Percentiles rank a stretch among this genome's conserved stretches.
These are phyloP conservation scores for Dactylellina leptospora DNA, from an alignment of 2,329 filamentous ascomycete genomes.

Conservation along the genomic window DNA sequence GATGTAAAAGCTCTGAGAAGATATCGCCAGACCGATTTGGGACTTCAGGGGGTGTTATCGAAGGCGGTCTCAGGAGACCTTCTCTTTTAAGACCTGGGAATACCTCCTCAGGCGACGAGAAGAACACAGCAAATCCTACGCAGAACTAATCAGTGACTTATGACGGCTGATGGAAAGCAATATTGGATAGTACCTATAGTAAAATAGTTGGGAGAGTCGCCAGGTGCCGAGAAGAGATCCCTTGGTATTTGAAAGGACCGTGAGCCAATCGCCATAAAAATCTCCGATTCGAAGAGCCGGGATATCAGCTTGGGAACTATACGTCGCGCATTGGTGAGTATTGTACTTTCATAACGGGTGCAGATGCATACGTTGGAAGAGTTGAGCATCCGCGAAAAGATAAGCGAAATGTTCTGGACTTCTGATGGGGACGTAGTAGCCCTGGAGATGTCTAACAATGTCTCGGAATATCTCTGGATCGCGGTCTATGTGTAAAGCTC, in stretches of 20 bases:
- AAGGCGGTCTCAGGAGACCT: conserved; percentile 82
- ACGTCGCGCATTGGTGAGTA: conserved; percentile 44
- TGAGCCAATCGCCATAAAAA: conserved; percentile 89
- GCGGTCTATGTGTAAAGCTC: conserved; percentile 92
- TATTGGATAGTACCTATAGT: conserved; percentile 74
- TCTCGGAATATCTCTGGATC: conserved; percentile 89
- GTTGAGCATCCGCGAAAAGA: conserved; percentile 92
- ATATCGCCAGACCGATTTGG: conserved; percentile 82
- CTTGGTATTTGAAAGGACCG: conserved; percentile 88
- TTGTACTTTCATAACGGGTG: conserved; percentile 24
- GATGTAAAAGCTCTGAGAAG: conserved; percentile 81
- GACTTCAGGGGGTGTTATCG: conserved; percentile 82
- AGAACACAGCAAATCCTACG: conserved; percentile 72
- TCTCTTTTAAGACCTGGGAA: conserved; percentile 85
- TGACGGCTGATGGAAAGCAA: background rate
- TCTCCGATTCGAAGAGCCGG: conserved; percentile 88
- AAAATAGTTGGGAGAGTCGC: conserved; percentile 96
- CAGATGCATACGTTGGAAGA: conserved; percentile 76
- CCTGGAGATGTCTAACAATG: conserved; percentile 87
- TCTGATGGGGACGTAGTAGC: conserved; percentile 83
- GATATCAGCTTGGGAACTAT: conserved; percentile 86
- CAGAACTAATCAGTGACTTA: background rate
- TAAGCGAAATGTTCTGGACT: conserved; percentile 89
- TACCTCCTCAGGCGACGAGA: conserved; percentile 78
- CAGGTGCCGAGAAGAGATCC: conserved; percentile 82